Base-by-base conservation (phyloP, 306 rosid genomes). In the Rubus parviflorus region DNA sequence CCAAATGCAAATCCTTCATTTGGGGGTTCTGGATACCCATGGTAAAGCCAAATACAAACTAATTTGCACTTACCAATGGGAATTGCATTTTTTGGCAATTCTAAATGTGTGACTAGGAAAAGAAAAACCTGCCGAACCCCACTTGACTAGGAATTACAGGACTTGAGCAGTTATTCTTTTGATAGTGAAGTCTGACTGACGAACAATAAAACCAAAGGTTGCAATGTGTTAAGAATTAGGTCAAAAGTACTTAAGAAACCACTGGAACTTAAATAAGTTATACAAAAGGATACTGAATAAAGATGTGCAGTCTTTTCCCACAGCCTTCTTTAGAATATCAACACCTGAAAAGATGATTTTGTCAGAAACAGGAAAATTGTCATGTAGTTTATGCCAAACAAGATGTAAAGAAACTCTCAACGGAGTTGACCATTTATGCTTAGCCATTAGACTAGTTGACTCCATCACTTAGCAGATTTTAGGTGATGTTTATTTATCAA, bases 271-370 rank as follows among this genome's bases (percentile, higher is more conserved):
- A 9, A 60, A 9, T 4, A 17, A 5, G 46, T 19, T 52, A 51
- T 37, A 54, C 42, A 68, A 78, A 80, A 89, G 99, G 99, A 95
- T 95, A 92, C 97, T 89, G 87, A 95, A 95, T 74, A 95, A 83
- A 77, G 99, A 82, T 72, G 99, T 95, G 74, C 88, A 95, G 83
- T 95, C 99, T 89, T 86, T 95, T 80, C 99, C 97, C 81, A 95
- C 93, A 43, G 92, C 91, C 84, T 95, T 89, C 92, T 87, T 88
- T 82, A 95, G 81, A 79, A 90, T 92, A 81, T 95, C 97, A 81
- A 86, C 93, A 85, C 99, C 99, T 95, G 91, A 66, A 58, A 81
- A 47, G 58, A 65, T 60, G 25, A 37, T 30, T 51, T 53, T 68
- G 48, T 53, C 74, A 64, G 49, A 42, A 49, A 78, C 42, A 56